phyloP scores from a whole-genome alignment of 2,329 filamentous ascomycete genomes.

The Diaporthe humulicola region DNA sequence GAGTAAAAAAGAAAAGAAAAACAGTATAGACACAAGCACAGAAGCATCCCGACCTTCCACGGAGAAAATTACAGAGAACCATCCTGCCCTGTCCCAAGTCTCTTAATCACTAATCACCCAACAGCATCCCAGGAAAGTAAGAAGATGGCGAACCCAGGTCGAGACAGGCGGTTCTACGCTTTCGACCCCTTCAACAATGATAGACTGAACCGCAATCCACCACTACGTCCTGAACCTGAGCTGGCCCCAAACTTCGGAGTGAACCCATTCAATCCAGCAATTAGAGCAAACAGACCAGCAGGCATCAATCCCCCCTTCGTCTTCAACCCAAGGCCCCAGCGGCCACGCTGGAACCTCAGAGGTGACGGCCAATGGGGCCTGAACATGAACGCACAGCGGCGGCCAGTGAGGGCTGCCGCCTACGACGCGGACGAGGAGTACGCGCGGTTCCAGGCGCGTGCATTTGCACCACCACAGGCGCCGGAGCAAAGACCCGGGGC shows the following conservation, averaged over 20 bases:
- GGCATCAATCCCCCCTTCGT: neutral
- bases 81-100: neutral
- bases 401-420: neutral
- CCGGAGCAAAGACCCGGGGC: neutral
- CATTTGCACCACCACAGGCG: neutral
- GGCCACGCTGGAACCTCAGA: neutral
- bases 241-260: neutral
- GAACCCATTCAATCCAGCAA: slow-evolving; percentile 8
- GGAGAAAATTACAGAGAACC: neutral
- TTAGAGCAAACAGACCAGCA: neutral
- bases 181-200: neutral
- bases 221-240: neutral
- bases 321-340: neutral
- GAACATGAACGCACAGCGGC: neutral
- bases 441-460: neutral
- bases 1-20: neutral
- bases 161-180: neutral
- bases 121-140: neutral
- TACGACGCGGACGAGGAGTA: slow-evolving; percentile 4
- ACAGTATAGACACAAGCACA: neutral
- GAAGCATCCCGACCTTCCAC: neutral
- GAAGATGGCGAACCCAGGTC: neutral
- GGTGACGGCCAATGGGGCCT: neutral
- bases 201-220: neutral
- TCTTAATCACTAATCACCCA: neutral